Evolutionary conservation across 805 yeast genomes (phyloP).

Genomic region (Ogataea ganodermae): DNA sequence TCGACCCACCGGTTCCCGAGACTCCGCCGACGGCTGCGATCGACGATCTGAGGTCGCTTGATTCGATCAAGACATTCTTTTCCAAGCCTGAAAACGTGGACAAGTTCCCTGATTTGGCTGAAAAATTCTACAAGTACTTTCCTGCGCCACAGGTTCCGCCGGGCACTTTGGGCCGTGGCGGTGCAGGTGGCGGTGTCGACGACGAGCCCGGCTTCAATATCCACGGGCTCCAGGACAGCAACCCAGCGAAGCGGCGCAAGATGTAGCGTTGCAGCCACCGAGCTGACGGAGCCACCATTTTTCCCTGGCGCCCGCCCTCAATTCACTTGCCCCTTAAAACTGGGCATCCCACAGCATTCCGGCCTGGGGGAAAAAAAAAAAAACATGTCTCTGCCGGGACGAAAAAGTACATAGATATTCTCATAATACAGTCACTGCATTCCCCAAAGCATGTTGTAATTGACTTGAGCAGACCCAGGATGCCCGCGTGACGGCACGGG

Average conservation of each 20-base stretch:
- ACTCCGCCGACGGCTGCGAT: constrained; percentile 7
- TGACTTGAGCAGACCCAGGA: too few relatives aligned
- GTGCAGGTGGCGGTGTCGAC: constrained; percentile 10
- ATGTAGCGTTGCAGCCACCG: neutral
- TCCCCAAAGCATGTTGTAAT: neutral
- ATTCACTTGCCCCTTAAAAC: neutral
- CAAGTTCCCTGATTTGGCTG: constrained; percentile 22
- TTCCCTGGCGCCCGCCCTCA: too few relatives aligned
- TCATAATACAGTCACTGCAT: neutral
- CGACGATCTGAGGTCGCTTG: constrained; percentile 16
- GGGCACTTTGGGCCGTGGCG: constrained; percentile 1
- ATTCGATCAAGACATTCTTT: constrained; percentile 16
- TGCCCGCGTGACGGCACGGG: too few relatives aligned
- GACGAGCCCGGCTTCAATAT: neutral
- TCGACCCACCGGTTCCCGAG: neutral
- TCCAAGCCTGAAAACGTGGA: constrained; percentile 17
- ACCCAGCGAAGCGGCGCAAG: neutral
- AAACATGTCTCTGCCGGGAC: neutral
- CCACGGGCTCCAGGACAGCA: neutral
- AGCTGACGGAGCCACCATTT: too few relatives aligned
- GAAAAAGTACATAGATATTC: neutral
- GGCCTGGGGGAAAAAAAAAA: neutral
- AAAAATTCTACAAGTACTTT: constrained; percentile 21
- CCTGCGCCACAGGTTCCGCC: constrained; percentile 13
- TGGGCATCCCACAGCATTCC: neutral